These are phyloP conservation scores for Metarhizium brunneum DNA, from an alignment of 2,329 filamentous ascomycete genomes.

Conservation along the genomic window DNA sequence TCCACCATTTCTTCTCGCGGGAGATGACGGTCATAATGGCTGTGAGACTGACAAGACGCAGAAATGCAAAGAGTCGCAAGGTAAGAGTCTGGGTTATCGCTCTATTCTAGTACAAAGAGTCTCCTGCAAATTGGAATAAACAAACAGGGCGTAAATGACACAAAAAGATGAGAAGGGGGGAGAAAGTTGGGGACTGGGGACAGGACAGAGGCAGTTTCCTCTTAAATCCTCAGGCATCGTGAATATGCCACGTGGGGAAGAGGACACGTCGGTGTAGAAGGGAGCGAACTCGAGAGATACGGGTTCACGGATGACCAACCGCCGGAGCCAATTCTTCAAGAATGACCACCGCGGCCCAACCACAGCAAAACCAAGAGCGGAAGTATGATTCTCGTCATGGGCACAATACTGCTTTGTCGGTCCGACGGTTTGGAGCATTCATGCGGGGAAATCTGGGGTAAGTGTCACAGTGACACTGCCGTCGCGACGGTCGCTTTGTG, in stretches of 20 bases:
- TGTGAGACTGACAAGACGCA: not conserved
- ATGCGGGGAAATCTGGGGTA: not conserved
- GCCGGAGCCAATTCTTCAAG: no score
- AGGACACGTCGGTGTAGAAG: no score
- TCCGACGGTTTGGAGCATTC: not conserved
- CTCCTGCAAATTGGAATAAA: no score
- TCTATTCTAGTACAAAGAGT: no score
- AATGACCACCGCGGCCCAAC: no score
- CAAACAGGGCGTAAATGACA: not conserved
- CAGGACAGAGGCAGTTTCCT: not conserved
- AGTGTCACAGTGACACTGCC: not conserved
- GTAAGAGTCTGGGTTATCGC: no score
- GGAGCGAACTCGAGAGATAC: no score
- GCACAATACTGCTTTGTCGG: not conserved
- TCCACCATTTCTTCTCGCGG: slow-evolving; percentile 38
- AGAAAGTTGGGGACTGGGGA: no score
- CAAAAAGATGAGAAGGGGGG: not conserved
- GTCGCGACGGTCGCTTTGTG: not conserved
- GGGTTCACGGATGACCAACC: no score
- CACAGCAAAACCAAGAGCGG: no score
- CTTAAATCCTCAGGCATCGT: slow-evolving; percentile 1
- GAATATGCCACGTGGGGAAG: not conserved
- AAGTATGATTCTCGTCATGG: not conserved
- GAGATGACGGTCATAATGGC: slow-evolving; percentile 14
- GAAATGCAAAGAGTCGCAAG: no score